These are phyloP conservation scores for Suillus brevipes DNA, from an alignment of 768 basidiomycete species.

Conservation along the genomic window DNA sequence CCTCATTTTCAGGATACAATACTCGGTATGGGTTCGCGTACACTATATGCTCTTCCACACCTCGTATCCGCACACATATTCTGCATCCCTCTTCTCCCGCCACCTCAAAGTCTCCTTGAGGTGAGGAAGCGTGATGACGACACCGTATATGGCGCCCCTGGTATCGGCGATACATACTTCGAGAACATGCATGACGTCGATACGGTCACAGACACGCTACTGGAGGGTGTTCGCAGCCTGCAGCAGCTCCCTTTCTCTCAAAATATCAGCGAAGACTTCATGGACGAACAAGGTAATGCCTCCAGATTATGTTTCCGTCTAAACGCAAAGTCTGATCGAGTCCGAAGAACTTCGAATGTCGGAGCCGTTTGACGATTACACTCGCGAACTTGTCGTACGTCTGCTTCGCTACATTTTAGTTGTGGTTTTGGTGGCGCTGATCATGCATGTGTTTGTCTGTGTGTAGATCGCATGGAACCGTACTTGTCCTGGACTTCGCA, in stretches of 20 bases:
- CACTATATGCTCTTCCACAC: conserved; percentile 37
- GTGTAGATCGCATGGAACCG: conserved; percentile 44
- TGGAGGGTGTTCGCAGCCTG: neutral
- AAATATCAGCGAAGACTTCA: neutral
- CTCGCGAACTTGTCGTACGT: conserved; percentile 4
- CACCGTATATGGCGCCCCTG: conserved; percentile 8
- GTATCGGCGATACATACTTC: neutral
- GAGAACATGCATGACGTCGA: conserved; percentile 16
- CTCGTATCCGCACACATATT: conserved; percentile 44
- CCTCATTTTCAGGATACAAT: conserved; percentile 33
- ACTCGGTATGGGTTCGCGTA: conserved; percentile 44
- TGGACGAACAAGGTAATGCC: neutral
- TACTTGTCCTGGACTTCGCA: conserved; percentile 38
- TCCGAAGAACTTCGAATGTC: neutral
- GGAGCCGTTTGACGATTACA: conserved; percentile 2
- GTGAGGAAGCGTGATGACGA: neutral
- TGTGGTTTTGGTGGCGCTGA: neutral
- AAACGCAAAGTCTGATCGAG: neutral
- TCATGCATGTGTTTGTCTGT: neutral
- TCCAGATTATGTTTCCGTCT: neutral
- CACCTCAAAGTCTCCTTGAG: conserved; percentile 8
- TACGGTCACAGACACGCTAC: conserved; percentile 12
- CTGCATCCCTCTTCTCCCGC: conserved; percentile 3
- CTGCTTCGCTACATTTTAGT: neutral
- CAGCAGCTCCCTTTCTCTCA: neutral